Percentiles rank a stretch among this genome's conserved stretches.
These are phyloP conservation scores for Endothia cerciana DNA, from an alignment of 2,329 filamentous ascomycete genomes.

Conservation along the genomic window DNA sequence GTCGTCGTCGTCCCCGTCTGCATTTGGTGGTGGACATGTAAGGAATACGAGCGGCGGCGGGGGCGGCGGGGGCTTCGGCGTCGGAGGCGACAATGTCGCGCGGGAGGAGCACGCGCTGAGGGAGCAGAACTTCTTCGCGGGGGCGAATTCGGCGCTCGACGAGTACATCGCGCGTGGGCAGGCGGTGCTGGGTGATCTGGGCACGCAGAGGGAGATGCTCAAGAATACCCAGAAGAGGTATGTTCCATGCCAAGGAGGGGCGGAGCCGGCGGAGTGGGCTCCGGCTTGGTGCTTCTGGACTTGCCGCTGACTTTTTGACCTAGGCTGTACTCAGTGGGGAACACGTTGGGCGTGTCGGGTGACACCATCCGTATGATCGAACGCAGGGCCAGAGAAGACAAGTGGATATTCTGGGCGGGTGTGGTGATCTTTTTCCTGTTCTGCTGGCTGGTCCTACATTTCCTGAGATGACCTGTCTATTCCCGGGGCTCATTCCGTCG, in stretches of 20 bases:
- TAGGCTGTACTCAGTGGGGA: constrained; percentile 83
- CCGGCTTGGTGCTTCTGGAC: neutral
- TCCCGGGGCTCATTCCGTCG: no score
- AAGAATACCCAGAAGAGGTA: constrained; percentile 85
- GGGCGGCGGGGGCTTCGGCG: constrained; percentile 41
- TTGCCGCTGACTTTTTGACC: neutral
- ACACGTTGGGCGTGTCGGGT: constrained; percentile 89
- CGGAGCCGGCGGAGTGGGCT: no score
- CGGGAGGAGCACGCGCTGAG: constrained; percentile 83
- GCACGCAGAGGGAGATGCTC: constrained; percentile 88
- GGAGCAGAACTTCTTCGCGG: constrained; percentile 85
- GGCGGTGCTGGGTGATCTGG: constrained; percentile 85
- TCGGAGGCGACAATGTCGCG: constrained; percentile 64
- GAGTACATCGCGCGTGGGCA: constrained; percentile 92
- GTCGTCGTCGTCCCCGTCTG: constrained; percentile 30
- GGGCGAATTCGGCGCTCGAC: constrained; percentile 83
- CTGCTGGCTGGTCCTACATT: constrained; percentile 90
- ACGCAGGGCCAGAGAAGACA: constrained; percentile 87
- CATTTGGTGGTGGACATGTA: constrained; percentile 39
- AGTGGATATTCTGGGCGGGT: constrained; percentile 94
- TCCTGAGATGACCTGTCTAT: constrained; percentile 62
- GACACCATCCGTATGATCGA: constrained; percentile 98
- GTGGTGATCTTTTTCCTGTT: constrained; percentile 87
- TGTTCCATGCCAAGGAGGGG: neutral
- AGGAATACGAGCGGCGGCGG: constrained; percentile 47